Base-by-base conservation (phyloP, 768 basidiomycete species). In the Lentinus brumalis region DNA sequence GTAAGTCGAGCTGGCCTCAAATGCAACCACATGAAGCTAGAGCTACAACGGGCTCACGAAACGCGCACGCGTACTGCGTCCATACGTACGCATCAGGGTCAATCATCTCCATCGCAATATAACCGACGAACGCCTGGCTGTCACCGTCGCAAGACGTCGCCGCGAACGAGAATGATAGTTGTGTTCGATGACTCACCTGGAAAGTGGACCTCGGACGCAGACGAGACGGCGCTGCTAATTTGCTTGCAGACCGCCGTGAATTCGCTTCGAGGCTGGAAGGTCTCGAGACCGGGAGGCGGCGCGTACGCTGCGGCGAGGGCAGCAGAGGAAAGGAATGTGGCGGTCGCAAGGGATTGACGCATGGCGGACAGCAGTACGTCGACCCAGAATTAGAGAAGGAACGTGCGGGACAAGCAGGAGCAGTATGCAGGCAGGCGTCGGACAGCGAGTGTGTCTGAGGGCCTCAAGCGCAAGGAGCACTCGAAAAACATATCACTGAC, bases 171-270 rank as follows among this genome's bases (percentile, higher is more conserved):
- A 29, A 16, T 8, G 16, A 52, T n/a, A n/a, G n/a, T n/a, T n/a
- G n/a, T n/a, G n/a, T n/a, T n/a, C n/a, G n/a, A n/a, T n/a, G n/a
- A n/a, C n/a, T 9, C 50, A 83, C 83, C 70, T 3, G 74, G 70
- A 61, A 73, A 83, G 56, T 77, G 79, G 6, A 86, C 83, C 2
- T 71, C 72, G 9, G 81, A 83, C 3, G 76, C 74, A 4, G 72
- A 69, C 1, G 84, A 83, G 6, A 83, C 70, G 0, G 72, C 70
- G 1, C 54, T 47, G 12, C 66, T 66, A 12, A 83, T 83, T 32
- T 75, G 70, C 39, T 66, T 38, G 63, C 83, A 83, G 35, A 50
- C 50, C 10, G 45, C 41, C 2, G 32, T 7, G 53, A 49, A 40
- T 1, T 29, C 46, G 15, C 35, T 39, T 16, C 58, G 51, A 3